These are phyloP conservation scores for Fusarium albosuccineum DNA, from an alignment of 2,329 filamentous ascomycete genomes.

Conservation along the genomic window DNA sequence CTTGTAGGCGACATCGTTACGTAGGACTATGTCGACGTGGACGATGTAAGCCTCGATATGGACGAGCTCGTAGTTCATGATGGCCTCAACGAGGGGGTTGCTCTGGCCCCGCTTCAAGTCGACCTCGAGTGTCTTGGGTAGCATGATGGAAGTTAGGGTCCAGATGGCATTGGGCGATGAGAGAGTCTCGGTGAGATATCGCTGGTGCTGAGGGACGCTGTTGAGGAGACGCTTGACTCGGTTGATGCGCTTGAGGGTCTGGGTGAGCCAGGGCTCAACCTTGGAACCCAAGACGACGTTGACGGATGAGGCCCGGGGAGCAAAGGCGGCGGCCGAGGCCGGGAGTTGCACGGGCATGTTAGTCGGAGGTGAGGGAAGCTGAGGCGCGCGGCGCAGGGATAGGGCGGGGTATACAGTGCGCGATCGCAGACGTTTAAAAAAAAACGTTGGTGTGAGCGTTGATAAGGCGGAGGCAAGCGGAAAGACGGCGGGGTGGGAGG, in stretches of 20 bases:
- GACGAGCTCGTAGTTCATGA: slow-evolving; percentile 93
- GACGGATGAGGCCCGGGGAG: slow-evolving; percentile 87
- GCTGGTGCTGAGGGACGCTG: slow-evolving; percentile 94
- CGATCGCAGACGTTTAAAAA: slow-evolving; percentile 8
- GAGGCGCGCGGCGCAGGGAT: slow-evolving; percentile 32
- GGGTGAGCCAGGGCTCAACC: slow-evolving; percentile 96
- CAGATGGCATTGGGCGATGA: slow-evolving; percentile 93
- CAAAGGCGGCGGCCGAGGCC: slow-evolving; percentile 95
- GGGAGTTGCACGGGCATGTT: slow-evolving; percentile 93
- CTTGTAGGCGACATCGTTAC: slow-evolving; percentile 98
- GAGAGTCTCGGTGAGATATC: slow-evolving; percentile 94
- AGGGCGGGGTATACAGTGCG: slow-evolving; percentile 14
- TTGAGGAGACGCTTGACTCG: slow-evolving; percentile 96
- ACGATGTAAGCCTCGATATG: slow-evolving; percentile 98
- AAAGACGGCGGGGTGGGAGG: slow-evolving; percentile 28
- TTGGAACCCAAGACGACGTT: slow-evolving; percentile 94
- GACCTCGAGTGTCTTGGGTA: slow-evolving; percentile 87
- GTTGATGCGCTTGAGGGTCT: slow-evolving; percentile 97
- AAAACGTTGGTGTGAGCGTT: slow-evolving; percentile 19
- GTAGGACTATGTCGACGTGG: slow-evolving; percentile 98
- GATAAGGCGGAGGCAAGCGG: slow-evolving; percentile 17
- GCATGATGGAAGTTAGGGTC: slow-evolving; percentile 92
- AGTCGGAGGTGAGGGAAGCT: slow-evolving; percentile 35
- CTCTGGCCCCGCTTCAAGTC: slow-evolving; percentile 84
- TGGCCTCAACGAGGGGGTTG: slow-evolving; percentile 72